phyloP scores from a whole-genome alignment of 1,284 basidiomycete genomes.

The Trichosporon ovoides region DNA sequence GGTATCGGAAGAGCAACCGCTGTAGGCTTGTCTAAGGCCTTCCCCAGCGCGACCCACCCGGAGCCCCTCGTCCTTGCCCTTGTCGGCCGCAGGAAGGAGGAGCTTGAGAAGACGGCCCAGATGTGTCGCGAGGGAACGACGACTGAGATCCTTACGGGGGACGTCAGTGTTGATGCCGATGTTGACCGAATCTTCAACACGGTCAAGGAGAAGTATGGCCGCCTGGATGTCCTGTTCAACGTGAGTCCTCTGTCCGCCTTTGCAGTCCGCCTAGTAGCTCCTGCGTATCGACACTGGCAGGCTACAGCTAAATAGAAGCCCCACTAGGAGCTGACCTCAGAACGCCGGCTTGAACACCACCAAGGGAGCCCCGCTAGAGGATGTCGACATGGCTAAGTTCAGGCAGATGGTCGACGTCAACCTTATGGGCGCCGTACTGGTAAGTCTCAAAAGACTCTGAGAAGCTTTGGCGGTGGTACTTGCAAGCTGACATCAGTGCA shows the following conservation, averaged over 20 bases:
- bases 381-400: conserved; percentile 60
- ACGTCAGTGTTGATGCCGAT: conserved; percentile 51
- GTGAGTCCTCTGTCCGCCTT: conserved; percentile 50
- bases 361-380: conserved; percentile 55
- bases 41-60: conserved; percentile 41
- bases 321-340: conserved; percentile 24
- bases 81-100: conserved; percentile 56
- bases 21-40: conserved; percentile 54
- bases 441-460: not conserved
- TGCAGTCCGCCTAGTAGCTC: too few relatives aligned
- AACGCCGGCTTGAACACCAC: conserved; percentile 57
- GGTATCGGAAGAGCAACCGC: conserved; percentile 55
- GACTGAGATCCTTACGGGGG: conserved; percentile 54
- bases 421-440: conserved; percentile 63
- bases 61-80: conserved; percentile 59
- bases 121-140: conserved; percentile 44
- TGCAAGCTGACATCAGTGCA: conserved; percentile 52
- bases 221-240: conserved; percentile 72
- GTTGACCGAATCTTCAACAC: conserved; percentile 54
- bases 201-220: conserved; percentile 58
- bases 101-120: conserved; percentile 58
- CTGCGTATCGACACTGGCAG: too few relatives aligned
- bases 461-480: not conserved
- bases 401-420: conserved; percentile 64
- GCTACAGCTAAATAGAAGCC: too few relatives aligned